Percentiles rank a stretch among this genome's conserved stretches.
phyloP scores from a whole-genome alignment of 2,329 filamentous ascomycete genomes.

The Verticillium isaacii region DNA sequence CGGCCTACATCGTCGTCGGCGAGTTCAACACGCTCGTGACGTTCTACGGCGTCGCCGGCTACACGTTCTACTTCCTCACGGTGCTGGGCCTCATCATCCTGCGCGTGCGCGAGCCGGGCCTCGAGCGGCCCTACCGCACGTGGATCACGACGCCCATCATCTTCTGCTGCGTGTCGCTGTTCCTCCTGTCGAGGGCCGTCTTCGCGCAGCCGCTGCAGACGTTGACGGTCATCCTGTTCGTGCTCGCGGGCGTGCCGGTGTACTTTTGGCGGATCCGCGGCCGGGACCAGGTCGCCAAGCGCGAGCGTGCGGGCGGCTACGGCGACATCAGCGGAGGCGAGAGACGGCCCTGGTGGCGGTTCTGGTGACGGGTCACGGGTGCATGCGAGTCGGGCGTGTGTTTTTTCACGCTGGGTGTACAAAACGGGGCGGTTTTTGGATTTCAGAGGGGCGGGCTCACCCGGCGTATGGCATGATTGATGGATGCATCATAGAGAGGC shows the following conservation, averaged over 20 bases:
- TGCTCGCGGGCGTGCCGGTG: slow-evolving; percentile 76
- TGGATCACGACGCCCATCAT: slow-evolving; percentile 98
- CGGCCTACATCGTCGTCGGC: slow-evolving; percentile 75
- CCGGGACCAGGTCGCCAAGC: slow-evolving; percentile 46
- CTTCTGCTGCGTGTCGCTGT: slow-evolving; percentile 96
- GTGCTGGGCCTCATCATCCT: slow-evolving; percentile 91
- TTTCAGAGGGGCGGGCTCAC: neutral
- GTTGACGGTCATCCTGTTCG: slow-evolving; percentile 78
- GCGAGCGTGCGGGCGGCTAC: slow-evolving; percentile 28
- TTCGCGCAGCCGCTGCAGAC: slow-evolving; percentile 92
- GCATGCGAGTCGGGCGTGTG: neutral
- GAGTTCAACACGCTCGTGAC: slow-evolving; percentile 90
- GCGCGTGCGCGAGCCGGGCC: slow-evolving; percentile 76
- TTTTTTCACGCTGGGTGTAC: neutral
- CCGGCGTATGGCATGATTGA: neutral
- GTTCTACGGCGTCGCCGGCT: slow-evolving; percentile 96
- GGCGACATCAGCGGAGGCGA: slow-evolving; percentile 15
- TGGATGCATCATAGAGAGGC: neutral
- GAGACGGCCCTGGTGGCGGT: slow-evolving; percentile 48
- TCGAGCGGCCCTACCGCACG: slow-evolving; percentile 88
- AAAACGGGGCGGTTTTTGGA: neutral
- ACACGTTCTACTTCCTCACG: slow-evolving; percentile 95
- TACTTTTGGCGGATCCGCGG: slow-evolving; percentile 83
- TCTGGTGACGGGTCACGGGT: slow-evolving; percentile 40
- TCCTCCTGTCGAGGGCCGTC: slow-evolving; percentile 80